Conservation (phyloP, 2,329 filamentous ascomycete species). For the Leptographium procerum region DNA sequence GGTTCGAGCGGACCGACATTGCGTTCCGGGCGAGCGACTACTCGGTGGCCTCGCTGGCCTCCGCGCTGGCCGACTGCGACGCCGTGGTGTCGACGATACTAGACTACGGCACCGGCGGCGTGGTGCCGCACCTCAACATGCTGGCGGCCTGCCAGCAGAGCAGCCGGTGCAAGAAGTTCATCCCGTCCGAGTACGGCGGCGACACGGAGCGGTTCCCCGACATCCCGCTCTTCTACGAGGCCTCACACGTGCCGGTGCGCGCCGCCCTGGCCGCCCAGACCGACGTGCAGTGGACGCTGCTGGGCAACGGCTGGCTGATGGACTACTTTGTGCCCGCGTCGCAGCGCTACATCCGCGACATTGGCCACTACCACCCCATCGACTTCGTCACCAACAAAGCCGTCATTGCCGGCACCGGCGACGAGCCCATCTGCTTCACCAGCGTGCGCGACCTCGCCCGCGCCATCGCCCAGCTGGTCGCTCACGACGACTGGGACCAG, state of each 20-base stretch:
- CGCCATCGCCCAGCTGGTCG: background rate
- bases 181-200: slow-evolving; percentile 4
- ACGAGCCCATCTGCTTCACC: slow-evolving; percentile 2
- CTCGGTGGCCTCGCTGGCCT: background rate
- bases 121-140: slow-evolving; percentile 3
- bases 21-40: slow-evolving; percentile 2
- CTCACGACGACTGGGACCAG: background rate
- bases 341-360: slow-evolving; percentile 4
- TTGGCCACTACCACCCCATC: background rate
- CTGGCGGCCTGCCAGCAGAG: slow-evolving; percentile 4
- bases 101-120: background rate
- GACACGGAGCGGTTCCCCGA: slow-evolving; percentile 1
- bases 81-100: slow-evolving; percentile 4
- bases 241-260: background rate
- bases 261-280: slow-evolving; percentile 3
- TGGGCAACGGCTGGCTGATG: slow-evolving; percentile 6
- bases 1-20: background rate
- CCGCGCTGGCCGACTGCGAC: slow-evolving; percentile 3
- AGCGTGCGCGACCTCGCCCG: slow-evolving; percentile 3
- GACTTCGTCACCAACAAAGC: background rate
- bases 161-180: background rate
- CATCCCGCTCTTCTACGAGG: background rate
- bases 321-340: slow-evolving; percentile 4
- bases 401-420: background rate
- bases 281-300: slow-evolving; percentile 2